Conservation (phyloP, 495 filamentous ascomycete genomes). For the Tetracladium marchalianum region DNA sequence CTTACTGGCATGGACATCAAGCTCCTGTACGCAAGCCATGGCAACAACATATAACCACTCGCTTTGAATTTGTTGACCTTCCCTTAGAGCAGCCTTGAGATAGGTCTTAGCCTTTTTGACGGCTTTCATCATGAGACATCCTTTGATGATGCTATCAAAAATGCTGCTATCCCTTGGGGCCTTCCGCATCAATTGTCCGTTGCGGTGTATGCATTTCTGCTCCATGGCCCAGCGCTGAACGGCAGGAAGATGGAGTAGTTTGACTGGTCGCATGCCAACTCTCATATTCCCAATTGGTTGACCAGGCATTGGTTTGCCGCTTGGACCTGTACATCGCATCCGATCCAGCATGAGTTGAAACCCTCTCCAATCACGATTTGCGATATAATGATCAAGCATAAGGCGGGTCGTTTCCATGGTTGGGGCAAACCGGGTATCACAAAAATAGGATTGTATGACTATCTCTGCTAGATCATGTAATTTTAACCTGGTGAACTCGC, state of each 20-base stretch:
- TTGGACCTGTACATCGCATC: constrained; percentile 25
- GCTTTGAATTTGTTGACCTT: constrained; percentile 7
- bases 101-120: constrained; percentile 7
- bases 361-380: constrained; percentile 25
- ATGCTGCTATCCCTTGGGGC: constrained; percentile 7
- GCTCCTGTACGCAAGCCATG: neutral
- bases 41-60: constrained; percentile 1
- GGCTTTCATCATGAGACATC: constrained; percentile 3
- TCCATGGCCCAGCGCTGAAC: constrained; percentile 11
- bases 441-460: constrained; percentile 44
- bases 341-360: constrained; percentile 29
- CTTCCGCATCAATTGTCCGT: constrained; percentile 4
- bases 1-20: neutral
- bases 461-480: constrained; percentile 38
- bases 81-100: constrained; percentile 7
- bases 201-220: constrained; percentile 10
- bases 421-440: constrained; percentile 34
- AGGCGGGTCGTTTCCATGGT: constrained; percentile 43
- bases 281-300: constrained; percentile 2
- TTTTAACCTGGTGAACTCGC: constrained; percentile 41
- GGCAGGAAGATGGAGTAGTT: neutral
- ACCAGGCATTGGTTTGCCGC: neutral
- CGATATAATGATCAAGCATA: constrained; percentile 45
- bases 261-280: neutral
- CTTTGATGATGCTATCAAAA: constrained; percentile 15